Evolutionary conservation across 1,139 yeast genomes (phyloP), one percentile per base, ranked within the genome.

Genomic region (Candida buenavistaensis): DNA sequence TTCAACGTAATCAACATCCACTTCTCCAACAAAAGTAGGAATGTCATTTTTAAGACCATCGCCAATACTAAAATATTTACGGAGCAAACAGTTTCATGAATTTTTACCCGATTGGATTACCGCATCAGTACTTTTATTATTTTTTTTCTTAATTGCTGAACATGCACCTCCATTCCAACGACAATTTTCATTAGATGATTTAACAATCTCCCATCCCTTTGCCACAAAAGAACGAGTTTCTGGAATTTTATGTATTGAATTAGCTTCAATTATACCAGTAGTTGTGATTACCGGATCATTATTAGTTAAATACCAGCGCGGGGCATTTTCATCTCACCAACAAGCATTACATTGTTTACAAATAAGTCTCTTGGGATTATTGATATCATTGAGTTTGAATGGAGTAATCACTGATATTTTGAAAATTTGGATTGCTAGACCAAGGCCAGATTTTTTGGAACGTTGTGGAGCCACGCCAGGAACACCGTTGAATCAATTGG

Each of bases 381-480:
- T 47, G 6, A 39, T 57, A 6, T 48, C 65, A 4, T 41, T 60
- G 25, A 37, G 54, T 20, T 38, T 46, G 12, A 40, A 44, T 24
- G 54, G 55, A 1, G 64, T 82, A 21, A 51, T 82, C 32, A 82
- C 90, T 2, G 87, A 83, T 52, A 66, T 78, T 19, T 54, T 83
- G 37, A 86, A 86, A 56, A 75, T 77, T 43, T 77, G 86, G 80
- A 77, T 86, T 25, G 92, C 89, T n/a, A 68, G 87, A 46, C 86
- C 84, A 26, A 64, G 95, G 25, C 95, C 95, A 0, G 95, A 86
- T 54, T 84, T 86, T 48, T 57, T 86, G 20, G 79, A 76, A 5
- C 60, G 95, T 33, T 86, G 95, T 59, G 63, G 69, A 11, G 83
- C 90, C 1, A 48, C 20, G 3, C 39, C 48, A 10, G 61, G 55